These are phyloP conservation scores for Eurotiales sp. DNA, from an alignment of 2,329 filamentous ascomycete species.

Conservation along the genomic window DNA sequence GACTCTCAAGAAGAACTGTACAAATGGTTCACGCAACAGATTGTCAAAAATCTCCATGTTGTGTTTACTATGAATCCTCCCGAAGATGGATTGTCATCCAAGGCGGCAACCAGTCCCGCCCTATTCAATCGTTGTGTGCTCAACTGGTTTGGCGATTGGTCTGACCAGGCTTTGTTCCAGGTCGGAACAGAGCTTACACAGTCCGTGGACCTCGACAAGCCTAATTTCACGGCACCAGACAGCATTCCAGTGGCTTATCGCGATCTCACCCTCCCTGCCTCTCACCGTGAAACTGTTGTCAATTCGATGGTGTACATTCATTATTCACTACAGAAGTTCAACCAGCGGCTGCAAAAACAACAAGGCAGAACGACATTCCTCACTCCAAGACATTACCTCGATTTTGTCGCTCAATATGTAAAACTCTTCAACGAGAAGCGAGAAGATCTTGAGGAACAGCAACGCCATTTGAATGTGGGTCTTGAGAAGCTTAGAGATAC, in stretches of 20 bases:
- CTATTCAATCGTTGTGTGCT: slow-evolving; percentile 99
- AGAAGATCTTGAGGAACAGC: slow-evolving; percentile 96
- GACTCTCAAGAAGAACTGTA: slow-evolving; percentile 99
- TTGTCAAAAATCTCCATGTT: slow-evolving; percentile 97
- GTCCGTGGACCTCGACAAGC: slow-evolving; percentile 88
- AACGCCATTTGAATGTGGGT: slow-evolving; percentile 96
- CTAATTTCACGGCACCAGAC: slow-evolving; percentile 80
- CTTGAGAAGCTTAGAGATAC: slow-evolving; percentile 96
- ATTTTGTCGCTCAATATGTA: slow-evolving; percentile 97
- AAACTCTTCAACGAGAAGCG: slow-evolving; percentile 97
- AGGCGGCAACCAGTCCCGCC: slow-evolving; percentile 94
- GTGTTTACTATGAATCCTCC: slow-evolving; percentile 99
- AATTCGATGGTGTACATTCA: slow-evolving; percentile 99
- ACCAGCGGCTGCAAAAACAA: slow-evolving; percentile 80
- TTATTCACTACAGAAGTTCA: slow-evolving; percentile 88
- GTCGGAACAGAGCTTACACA: slow-evolving; percentile 93
- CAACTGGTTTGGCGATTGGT: slow-evolving; percentile 99
- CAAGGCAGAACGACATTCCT: slow-evolving; percentile 91
- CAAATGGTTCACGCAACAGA: slow-evolving; percentile 99
- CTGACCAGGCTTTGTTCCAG: slow-evolving; percentile 96
- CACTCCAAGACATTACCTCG: slow-evolving; percentile 93
- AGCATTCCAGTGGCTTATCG: slow-evolving; percentile 91
- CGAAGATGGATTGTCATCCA: slow-evolving; percentile 88
- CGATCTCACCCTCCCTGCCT: slow-evolving; percentile 76
- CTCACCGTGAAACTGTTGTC: slow-evolving; percentile 85